Base-by-base conservation (phyloP, 2,329 filamentous ascomycete species). In the Diaporthe citrichinensis region DNA sequence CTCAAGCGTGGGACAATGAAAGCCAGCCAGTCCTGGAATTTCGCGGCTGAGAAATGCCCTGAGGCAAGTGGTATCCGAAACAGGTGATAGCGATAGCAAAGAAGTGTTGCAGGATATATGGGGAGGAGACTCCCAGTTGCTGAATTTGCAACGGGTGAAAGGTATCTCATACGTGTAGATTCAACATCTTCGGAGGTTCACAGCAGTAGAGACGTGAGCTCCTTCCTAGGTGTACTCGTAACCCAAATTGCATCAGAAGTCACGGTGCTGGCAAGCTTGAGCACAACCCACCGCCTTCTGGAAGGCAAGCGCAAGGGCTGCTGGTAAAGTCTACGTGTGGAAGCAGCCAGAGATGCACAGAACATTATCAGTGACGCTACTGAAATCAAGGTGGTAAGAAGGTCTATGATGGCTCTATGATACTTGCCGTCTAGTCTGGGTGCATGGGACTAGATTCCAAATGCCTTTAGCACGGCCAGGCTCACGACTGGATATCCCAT, bases 401-500 rank as follows among this genome's bases (percentile, higher is more conserved):
- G n/a, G n/a, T 8, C 36, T 44, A 10, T 20, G 36, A 9, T 28
- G 14, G n/a, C 2, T 10, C 25, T 17, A 25, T 15, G n/a, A 12
- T 44, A 31, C 17, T 10, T 28, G 14, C 20, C 31, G 20, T 59
- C 10, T 39, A 6, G 9, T 39, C 12, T 39, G 23, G 20, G 39
- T 59, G 57, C n/a, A 23, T n/a, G 31, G 20, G 31, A 10, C 15
- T 31, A 44, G 25, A 62, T 62, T 23, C 59, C 59, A 76, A 91
- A 89, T 0, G 86, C 86, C 10, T 85, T 83, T 78, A 87, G 84
- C 12, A 91, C 83, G 2, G 90, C 89, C 74, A 89, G 79, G 55
- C 86, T 88, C 0, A 90, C 85, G 6, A 89, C 83, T 0, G 89
- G 88, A 80, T 90, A 89, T 5, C 87, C 87, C 90, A 92, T 91